phyloP scores from a whole-genome alignment of 805 yeast species.

The Naumovozyma dairenensis region DNA sequence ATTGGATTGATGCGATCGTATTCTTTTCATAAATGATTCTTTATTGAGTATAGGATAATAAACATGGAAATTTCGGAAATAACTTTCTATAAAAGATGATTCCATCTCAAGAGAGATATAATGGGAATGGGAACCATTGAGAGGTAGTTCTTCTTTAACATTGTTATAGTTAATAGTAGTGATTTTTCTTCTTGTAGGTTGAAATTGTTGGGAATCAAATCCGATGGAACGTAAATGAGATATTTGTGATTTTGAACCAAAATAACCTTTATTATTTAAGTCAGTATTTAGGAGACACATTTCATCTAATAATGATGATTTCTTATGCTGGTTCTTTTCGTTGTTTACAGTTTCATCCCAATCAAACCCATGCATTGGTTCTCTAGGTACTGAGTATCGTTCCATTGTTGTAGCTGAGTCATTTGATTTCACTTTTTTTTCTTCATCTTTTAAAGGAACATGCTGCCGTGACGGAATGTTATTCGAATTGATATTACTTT shows the following conservation, averaged over 20 bases:
- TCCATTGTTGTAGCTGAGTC: too few species aligned
- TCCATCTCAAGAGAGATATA: conserved; percentile 10
- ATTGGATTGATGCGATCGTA: too few species aligned
- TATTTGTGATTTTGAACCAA: not conserved
- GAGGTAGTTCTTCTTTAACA: too few species aligned
- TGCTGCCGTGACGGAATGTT: too few species aligned
- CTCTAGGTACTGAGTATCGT: not conserved
- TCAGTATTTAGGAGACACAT: not conserved
- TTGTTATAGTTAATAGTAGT: not conserved
- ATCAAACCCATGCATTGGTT: not conserved
- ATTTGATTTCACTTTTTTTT: too few species aligned
- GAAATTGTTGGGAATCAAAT: not conserved
- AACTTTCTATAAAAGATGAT: conserved; percentile 35
- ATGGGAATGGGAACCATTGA: too few species aligned
- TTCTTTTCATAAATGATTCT: conserved; percentile 37
- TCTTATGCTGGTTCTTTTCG: too few species aligned
- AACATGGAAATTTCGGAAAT: conserved; percentile 50
- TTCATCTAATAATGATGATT: not conserved
- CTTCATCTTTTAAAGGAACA: too few species aligned
- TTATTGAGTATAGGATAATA: conserved; percentile 53
- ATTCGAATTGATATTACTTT: too few species aligned
- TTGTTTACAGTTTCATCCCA: not conserved
- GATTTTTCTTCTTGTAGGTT: not conserved
- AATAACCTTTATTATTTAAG: not conserved
- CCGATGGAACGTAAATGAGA: not conserved